These are phyloP conservation scores for Solanum habrochaites DNA, from an alignment of 257 asterid genomes.

Conservation along the genomic window DNA sequence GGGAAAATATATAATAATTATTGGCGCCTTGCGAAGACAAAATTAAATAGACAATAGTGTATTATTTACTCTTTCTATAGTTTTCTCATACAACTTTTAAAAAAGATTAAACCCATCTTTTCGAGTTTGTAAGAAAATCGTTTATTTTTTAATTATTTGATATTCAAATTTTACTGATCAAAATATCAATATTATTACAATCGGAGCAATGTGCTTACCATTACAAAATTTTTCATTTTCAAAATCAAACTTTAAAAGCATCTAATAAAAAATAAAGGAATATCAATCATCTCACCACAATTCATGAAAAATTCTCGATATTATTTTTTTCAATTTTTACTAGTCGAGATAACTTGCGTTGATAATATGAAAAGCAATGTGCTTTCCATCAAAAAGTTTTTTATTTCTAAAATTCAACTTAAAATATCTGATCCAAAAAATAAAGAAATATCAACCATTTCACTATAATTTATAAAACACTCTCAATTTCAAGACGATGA, in stretches of 20 bases:
- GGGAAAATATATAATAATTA: neutral
- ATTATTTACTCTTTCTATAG: neutral
- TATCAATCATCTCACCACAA: neutral
- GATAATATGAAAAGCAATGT: too few relatives aligned
- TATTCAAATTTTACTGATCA: too few relatives aligned
- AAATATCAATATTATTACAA: neutral
- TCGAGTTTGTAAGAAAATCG: too few relatives aligned
- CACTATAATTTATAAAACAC: neutral
- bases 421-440: too few relatives aligned
- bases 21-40: neutral
- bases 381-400: too few relatives aligned
- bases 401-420: neutral
- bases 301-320: neutral
- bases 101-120: neutral
- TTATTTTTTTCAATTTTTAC: neutral
- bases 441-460: too few relatives aligned
- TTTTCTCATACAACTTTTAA: neutral
- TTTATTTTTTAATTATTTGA: too few relatives aligned
- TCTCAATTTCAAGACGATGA: neutral
- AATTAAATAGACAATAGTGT: neutral
- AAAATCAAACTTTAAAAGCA: neutral
- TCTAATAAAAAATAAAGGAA: neutral
- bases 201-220: too few relatives aligned
- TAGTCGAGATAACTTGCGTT: rapidly evolving
- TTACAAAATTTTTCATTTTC: too few relatives aligned